Conservation (phyloP, 352 stramenopile genomes). For the Globisporangium paroecandrum region DNA sequence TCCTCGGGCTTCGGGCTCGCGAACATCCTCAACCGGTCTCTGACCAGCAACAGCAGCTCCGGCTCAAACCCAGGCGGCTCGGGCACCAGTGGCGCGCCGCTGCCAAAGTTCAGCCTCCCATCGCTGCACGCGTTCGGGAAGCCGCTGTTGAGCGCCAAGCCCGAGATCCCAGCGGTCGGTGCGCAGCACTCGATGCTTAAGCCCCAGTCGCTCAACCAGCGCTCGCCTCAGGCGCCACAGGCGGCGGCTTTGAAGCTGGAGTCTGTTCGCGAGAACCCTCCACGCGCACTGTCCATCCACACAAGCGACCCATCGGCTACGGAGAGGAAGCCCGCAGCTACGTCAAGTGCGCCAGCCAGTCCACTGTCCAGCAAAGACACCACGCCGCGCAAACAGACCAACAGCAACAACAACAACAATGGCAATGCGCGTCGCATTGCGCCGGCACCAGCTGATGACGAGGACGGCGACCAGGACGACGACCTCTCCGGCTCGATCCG, state of each 20-base stretch:
- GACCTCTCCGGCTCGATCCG: slow-evolving; percentile 54
- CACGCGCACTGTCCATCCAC: slow-evolving; percentile 13
- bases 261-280: not conserved
- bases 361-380: slow-evolving; percentile 13
- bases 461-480: slow-evolving; percentile 57
- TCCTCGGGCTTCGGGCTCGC: slow-evolving; percentile 74
- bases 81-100: slow-evolving; percentile 9
- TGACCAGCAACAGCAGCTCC: slow-evolving; percentile 10
- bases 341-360: not conserved
- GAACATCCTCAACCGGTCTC: slow-evolving; percentile 71
- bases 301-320: slow-evolving; percentile 10
- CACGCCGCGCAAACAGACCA: slow-evolving; percentile 12
- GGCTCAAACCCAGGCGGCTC: not conserved
- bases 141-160: slow-evolving; percentile 47
- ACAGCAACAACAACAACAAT: slow-evolving; percentile 4
- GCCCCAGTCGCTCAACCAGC: not conserved
- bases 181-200: slow-evolving; percentile 32
- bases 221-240: not conserved
- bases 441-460: slow-evolving; percentile 57
- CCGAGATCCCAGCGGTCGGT: slow-evolving; percentile 25
- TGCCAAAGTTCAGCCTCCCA: slow-evolving; percentile 71
- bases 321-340: not conserved
- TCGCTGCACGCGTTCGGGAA: slow-evolving; percentile 76
- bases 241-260: not conserved
- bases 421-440: slow-evolving; percentile 36